Evolutionary conservation across 768 basidiomycete genomes (phyloP).

Genomic region (Polyporus arcularius): DNA sequence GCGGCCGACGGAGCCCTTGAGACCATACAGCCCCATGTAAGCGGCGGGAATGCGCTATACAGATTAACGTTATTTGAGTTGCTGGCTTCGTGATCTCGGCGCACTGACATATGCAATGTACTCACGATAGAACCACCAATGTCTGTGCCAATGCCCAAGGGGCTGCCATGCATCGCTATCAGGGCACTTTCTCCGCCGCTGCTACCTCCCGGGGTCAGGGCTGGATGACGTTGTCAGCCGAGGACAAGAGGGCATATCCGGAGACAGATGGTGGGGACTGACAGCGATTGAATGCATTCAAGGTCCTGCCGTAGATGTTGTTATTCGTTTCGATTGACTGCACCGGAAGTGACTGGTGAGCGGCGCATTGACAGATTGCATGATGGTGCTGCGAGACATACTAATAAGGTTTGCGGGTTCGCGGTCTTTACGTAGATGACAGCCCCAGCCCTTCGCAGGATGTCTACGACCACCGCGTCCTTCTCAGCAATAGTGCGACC

Average conservation of each 20-base stretch:
- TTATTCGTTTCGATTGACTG: constrained; percentile 57
- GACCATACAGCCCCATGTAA: constrained; percentile 76
- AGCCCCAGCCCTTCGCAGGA: constrained; percentile 66
- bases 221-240: constrained; percentile 11
- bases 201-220: constrained; percentile 65
- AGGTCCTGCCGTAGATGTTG: constrained; percentile 46
- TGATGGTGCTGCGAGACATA: constrained; percentile 28
- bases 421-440: constrained; percentile 90
- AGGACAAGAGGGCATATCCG: constrained; percentile 4
- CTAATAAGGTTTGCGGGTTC: constrained; percentile 74
- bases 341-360: constrained; percentile 14
- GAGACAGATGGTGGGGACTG: constrained; percentile 13
- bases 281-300: constrained; percentile 48
- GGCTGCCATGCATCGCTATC: constrained; percentile 76
- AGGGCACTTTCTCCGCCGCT: constrained; percentile 88
- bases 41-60: constrained; percentile 69
- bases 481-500: constrained; percentile 53
- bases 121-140: constrained; percentile 73
- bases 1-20: constrained; percentile 63
- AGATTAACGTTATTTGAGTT: constrained; percentile 17
- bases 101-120: constrained; percentile 5
- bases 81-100: not conserved
- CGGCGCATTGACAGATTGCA: constrained; percentile 1
- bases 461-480: constrained; percentile 45
- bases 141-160: constrained; percentile 82